phyloP scores from a whole-genome alignment of 768 basidiomycete species.

The Leccinum olivaceopallidum region DNA sequence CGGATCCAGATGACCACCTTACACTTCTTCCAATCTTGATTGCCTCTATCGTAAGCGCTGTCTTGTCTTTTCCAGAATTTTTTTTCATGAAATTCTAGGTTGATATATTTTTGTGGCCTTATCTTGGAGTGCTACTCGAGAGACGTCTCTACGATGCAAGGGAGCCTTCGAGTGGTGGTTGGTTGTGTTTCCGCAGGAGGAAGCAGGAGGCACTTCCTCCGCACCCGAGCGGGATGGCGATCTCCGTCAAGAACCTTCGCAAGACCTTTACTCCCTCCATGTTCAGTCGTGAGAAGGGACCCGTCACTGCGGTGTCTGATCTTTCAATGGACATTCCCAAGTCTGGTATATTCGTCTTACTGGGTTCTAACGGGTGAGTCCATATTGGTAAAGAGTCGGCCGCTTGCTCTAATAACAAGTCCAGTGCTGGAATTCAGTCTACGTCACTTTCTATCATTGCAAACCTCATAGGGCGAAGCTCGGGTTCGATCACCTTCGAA shows the following conservation, averaged over 20 bases:
- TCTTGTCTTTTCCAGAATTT: neutral
- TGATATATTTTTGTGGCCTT: constrained; percentile 74
- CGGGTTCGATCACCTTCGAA: constrained; percentile 57
- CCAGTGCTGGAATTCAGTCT: constrained; percentile 70
- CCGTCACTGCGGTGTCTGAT: constrained; percentile 63
- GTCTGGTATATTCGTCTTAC: constrained; percentile 72
- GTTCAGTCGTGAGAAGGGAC: constrained; percentile 46
- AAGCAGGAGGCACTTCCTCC: constrained; percentile 20
- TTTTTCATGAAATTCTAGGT: constrained; percentile 42
- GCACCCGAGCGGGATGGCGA: constrained; percentile 47
- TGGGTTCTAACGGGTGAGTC: constrained; percentile 67
- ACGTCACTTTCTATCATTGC: constrained; percentile 69
- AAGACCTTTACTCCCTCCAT: constrained; percentile 57
- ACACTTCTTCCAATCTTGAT: constrained; percentile 59
- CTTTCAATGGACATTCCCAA: constrained; percentile 71
- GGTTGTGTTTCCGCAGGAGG: constrained; percentile 22
- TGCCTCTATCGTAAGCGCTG: constrained; percentile 55
- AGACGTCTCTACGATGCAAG: constrained; percentile 59
- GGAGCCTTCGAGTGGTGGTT: constrained; percentile 33
- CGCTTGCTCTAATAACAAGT: constrained; percentile 4
- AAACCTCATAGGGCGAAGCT: constrained; percentile 56
- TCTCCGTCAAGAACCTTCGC: constrained; percentile 59
- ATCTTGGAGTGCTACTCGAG: constrained; percentile 60
- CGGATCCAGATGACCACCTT: constrained; percentile 61
- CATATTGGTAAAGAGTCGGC: neutral